Base-by-base conservation (phyloP, 495 filamentous ascomycete species). In the Rhypophila decipiens region DNA sequence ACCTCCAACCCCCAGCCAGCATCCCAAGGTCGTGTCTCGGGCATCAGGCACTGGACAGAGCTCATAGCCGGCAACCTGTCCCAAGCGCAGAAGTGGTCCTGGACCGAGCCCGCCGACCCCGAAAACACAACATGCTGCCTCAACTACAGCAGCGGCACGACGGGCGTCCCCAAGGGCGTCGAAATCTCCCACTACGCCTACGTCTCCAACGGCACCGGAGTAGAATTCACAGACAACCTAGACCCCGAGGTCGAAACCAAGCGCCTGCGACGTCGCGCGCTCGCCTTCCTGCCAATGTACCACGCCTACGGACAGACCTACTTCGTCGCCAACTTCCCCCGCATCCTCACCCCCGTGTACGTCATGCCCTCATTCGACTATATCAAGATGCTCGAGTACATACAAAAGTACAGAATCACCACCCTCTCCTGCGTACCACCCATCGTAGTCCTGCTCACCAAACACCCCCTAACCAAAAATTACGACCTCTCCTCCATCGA, bases 91-190 rank as follows among this genome's bases (percentile, higher is more conserved):
- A 61, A 57, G 21, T 81, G 72, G 54, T 60, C 64, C 49, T 71
- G 65, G 67, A 27, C 53, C 36, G 69, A 72, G 29, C 66, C 69
- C 0, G 31, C 46, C 4, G 59, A 73, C 44, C 43, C 72, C 0
- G 52, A 45, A 7, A 44, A 44, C 35, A 65, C 66, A 7, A 57
- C 65, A 5, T 72, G 71, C 52, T 73, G 68, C 38, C 71, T 90
- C 44, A 88, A 88, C 55, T 89, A 89, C 64, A 80, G 74, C 44
- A 79, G 74, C 41, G 88, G 88, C 2, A 95, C 88, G 7, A 94
- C 88, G 0, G 88, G 88, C 3, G 70, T 87, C 5, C 85, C 88
- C 12, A 95, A 94, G 59, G 88, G 88, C 19, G 88, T 91, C 20
- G 82, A 86, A 62, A 82, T 93, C 50, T 76, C 81, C 12, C 88